Evolutionary conservation across 768 basidiomycete species (phyloP).

Genomic region (Gymnopilus junonius): DNA sequence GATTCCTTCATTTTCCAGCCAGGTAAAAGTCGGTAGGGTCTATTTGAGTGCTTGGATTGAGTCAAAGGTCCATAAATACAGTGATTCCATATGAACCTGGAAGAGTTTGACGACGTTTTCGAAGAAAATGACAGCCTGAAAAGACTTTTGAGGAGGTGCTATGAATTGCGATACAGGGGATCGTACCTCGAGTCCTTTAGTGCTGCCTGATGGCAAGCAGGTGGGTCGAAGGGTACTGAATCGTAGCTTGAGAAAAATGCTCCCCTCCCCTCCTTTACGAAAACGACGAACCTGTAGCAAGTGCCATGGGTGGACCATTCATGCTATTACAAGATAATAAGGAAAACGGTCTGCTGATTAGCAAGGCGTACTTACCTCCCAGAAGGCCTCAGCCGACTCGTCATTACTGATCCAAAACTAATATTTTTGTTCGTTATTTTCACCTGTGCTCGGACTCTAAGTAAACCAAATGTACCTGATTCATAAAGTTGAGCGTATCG

Average conservation of each 20-base stretch:
- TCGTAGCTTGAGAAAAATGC: neutral
- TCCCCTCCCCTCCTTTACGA: constrained; percentile 9
- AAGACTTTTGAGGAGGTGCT: neutral
- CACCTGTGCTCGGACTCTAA: neutral
- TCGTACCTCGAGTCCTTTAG: constrained; percentile 62
- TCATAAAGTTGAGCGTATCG: constrained; percentile 64
- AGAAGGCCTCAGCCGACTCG: constrained; percentile 65
- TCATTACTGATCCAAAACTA: constrained; percentile 67
- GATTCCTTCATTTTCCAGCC: constrained; percentile 74
- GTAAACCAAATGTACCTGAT: constrained; percentile 29
- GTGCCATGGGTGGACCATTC: constrained; percentile 77
- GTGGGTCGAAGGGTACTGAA: constrained; percentile 58
- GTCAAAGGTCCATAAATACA: constrained; percentile 15
- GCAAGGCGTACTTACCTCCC: constrained; percentile 57
- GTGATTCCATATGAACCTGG: constrained; percentile 44
- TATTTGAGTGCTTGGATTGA: constrained; percentile 16
- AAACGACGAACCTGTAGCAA: constrained; percentile 45
- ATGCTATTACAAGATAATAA: constrained; percentile 42
- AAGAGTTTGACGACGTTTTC: constrained; percentile 61
- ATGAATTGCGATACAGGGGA: neutral
- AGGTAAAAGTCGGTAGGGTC: constrained; percentile 76
- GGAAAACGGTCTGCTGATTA: neutral
- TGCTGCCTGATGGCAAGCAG: constrained; percentile 65
- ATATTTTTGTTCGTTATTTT: neutral
- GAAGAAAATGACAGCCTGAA: constrained; percentile 71